Conservation (phyloP, 768 basidiomycete genomes). For the Lactifluus rugatus region DNA sequence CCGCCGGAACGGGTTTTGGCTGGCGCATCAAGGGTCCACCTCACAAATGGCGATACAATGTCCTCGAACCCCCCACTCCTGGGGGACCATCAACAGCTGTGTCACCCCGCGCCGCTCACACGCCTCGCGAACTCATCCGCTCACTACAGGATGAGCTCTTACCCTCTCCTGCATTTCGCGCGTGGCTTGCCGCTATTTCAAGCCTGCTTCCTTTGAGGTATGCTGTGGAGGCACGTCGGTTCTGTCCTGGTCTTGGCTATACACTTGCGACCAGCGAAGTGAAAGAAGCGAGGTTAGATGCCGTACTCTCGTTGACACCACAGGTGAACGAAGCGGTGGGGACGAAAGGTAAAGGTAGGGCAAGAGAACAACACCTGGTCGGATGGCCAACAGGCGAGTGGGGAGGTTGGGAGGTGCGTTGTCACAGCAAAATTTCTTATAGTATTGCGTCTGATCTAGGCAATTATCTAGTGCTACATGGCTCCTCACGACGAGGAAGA, state of each 20-base stretch:
- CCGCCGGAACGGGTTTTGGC: constrained; percentile 42
- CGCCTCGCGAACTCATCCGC: constrained; percentile 51
- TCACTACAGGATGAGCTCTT: constrained; percentile 70
- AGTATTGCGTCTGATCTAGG: constrained; percentile 1
- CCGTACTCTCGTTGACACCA: constrained; percentile 80
- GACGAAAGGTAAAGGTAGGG: constrained; percentile 24
- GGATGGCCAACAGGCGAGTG: constrained; percentile 69
- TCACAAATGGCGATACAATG: constrained; percentile 90
- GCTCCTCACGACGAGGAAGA: constrained; percentile 91
- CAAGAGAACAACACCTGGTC: constrained; percentile 25
- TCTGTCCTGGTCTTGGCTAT: constrained; percentile 90
- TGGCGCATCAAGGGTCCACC: constrained; percentile 84
- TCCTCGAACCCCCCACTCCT: constrained; percentile 32
- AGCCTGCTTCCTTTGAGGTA: constrained; percentile 62
- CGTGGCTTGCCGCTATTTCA: constrained; percentile 76
- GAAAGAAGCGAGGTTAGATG: constrained; percentile 73
- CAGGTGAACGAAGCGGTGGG: constrained; percentile 26
- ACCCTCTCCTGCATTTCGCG: constrained; percentile 71
- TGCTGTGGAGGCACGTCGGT: constrained; percentile 73
- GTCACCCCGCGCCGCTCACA: constrained; percentile 42
- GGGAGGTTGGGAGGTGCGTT: constrained; percentile 89
- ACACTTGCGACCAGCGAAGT: constrained; percentile 86
- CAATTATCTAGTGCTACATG: constrained; percentile 67
- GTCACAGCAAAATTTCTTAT: background rate
- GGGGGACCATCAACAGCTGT: constrained; percentile 37